These are phyloP conservation scores for Ligustrum vulgare DNA, from an alignment of 257 asterid genomes.

Conservation along the genomic window DNA sequence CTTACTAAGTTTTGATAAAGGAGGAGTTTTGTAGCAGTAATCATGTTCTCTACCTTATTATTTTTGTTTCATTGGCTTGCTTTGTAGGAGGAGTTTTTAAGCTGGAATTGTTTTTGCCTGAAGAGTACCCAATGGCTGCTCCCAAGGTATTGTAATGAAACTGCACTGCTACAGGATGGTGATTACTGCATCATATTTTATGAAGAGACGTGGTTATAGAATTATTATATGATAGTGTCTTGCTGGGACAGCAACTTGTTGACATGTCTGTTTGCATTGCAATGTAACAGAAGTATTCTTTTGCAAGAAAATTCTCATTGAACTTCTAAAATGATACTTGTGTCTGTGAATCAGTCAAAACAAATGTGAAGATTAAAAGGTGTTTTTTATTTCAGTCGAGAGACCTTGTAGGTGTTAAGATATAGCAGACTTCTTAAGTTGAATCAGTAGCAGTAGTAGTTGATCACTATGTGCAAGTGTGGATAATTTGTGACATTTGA, in stretches of 20 bases:
- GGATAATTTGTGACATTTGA: neutral
- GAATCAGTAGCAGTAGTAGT: neutral
- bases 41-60: neutral
- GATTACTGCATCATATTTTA: neutral
- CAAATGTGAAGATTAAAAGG: neutral
- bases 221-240: neutral
- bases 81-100: constrained; percentile 91
- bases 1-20: constrained; percentile 1
- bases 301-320: neutral
- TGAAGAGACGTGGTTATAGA: neutral
- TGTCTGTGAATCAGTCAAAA: neutral
- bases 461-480: neutral
- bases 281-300: neutral
- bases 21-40: neutral
- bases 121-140: constrained; percentile 99
- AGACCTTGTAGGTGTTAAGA: neutral
- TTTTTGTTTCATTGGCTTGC: constrained; percentile 18
- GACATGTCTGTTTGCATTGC: neutral
- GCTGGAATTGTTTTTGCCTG: constrained; percentile 94
- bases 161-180: neutral
- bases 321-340: neutral
- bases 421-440: neutral
- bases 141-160: constrained; percentile 63
- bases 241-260: neutral
- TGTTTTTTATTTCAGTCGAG: neutral